Conservation (phyloP, 768 basidiomycete species). For the Tricholomella constricta region DNA sequence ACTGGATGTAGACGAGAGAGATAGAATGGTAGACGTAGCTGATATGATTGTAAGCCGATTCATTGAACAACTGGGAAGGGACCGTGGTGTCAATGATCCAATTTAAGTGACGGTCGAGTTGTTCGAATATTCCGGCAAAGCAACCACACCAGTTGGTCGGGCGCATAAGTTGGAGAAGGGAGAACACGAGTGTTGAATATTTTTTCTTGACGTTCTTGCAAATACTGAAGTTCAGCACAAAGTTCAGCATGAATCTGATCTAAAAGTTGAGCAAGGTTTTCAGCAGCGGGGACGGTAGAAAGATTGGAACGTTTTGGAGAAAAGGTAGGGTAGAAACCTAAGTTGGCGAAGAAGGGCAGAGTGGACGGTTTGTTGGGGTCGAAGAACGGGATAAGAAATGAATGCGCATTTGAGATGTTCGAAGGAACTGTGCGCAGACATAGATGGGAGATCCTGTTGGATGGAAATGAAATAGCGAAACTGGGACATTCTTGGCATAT, state of each 20-base stretch:
- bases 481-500: conserved; percentile 18
- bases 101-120: background rate
- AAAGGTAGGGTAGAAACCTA: conserved; percentile 33
- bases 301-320: conserved; percentile 27
- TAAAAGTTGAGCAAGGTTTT: conserved; percentile 29
- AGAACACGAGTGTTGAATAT: conserved; percentile 25
- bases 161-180: background rate
- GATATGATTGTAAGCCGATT: background rate
- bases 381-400: background rate
- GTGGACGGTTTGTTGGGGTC: background rate
- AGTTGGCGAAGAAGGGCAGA: conserved; percentile 24
- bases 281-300: conserved; percentile 32
- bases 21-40: background rate
- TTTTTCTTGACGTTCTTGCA: conserved; percentile 27
- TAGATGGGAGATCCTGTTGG: too few species aligned
- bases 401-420: background rate
- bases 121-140: conserved; percentile 3
- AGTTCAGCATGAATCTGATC: conserved; percentile 35
- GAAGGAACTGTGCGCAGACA: conserved; percentile 34
- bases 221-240: conserved; percentile 28
- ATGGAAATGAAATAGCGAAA: too few species aligned
- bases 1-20: conserved; percentile 2
- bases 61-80: background rate
- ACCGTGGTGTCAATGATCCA: conserved; percentile 1
- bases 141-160: conserved; percentile 3